Conservation (phyloP, 2,329 filamentous ascomycete genomes). For the Beauveria sp. region DNA sequence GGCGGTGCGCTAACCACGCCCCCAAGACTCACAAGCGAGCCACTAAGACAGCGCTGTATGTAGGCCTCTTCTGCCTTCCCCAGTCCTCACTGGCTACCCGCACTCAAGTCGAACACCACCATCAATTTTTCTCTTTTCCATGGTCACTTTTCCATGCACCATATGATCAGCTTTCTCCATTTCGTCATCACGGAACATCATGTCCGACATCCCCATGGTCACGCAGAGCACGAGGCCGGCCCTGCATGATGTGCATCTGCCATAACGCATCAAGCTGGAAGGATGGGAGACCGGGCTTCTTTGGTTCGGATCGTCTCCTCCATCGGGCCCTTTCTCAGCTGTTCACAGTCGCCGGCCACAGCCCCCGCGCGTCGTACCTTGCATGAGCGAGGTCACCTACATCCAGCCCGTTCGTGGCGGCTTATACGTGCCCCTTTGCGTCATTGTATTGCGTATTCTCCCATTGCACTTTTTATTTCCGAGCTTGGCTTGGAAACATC, state of each 20-base stretch:
- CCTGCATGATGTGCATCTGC: slow-evolving; percentile 5
- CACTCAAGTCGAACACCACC: too few relatives aligned
- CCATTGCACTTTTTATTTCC: background rate
- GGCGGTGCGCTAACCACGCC: too few relatives aligned
- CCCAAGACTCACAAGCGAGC: too few relatives aligned
- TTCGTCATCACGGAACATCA: background rate
- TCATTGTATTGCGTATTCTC: background rate
- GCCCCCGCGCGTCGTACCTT: background rate
- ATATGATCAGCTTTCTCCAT: background rate
- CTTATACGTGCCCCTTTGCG: too few relatives aligned
- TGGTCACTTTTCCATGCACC: background rate
- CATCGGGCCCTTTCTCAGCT: background rate
- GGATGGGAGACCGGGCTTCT: background rate
- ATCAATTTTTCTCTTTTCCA: background rate
- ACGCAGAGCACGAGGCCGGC: background rate
- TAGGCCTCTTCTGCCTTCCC: too few relatives aligned
- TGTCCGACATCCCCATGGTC: background rate
- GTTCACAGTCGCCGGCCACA: background rate
- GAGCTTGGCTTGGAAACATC: background rate
- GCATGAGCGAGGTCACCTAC: slow-evolving; percentile 1
- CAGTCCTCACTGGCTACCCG: too few relatives aligned
- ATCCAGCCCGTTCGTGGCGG: background rate
- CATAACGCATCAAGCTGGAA: background rate
- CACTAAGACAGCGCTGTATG: too few relatives aligned
- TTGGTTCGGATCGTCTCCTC: background rate